Conservation (phyloP, 257 asterid species). For the Linderniella brevidens region DNA sequence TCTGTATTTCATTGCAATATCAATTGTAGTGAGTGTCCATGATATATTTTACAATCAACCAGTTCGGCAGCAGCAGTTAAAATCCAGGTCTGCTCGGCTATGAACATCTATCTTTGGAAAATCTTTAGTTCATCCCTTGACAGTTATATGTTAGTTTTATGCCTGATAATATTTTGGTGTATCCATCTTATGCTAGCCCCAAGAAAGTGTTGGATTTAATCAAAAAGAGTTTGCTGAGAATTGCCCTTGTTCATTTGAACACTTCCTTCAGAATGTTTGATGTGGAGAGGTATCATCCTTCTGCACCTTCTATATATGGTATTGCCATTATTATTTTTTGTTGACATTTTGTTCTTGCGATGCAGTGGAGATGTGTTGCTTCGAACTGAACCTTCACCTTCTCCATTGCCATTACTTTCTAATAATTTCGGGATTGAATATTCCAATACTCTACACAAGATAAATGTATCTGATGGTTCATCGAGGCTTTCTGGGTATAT, state of each 20-base stretch:
- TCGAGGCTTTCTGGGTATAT: constrained; percentile 67
- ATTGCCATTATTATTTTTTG: background rate
- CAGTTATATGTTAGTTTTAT: background rate
- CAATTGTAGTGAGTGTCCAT: constrained; percentile 48
- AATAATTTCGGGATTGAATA: constrained; percentile 49
- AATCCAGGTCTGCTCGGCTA: constrained; percentile 46
- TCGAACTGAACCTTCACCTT: constrained; percentile 36
- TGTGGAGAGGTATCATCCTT: constrained; percentile 44
- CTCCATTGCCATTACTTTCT: constrained; percentile 51
- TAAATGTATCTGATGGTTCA: constrained; percentile 34
- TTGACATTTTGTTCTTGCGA: constrained; percentile 5
- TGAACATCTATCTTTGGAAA: background rate
- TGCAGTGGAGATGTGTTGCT: constrained; percentile 67
- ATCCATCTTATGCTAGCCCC: constrained; percentile 33
- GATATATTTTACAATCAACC: constrained; percentile 90
- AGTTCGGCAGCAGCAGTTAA: constrained; percentile 78
- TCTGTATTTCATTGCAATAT: constrained; percentile 8
- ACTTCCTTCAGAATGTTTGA: constrained; percentile 63
- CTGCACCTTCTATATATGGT: constrained; percentile 1
- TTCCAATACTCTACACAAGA: constrained; percentile 24
- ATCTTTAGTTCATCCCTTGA: background rate
- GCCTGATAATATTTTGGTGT: constrained; percentile 18
- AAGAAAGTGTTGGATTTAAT: constrained; percentile 61
- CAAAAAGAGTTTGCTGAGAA: constrained; percentile 54
- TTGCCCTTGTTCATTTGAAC: constrained; percentile 55